Evolutionary conservation across 2,329 filamentous ascomycete species (phyloP), one percentile per base, ranked within the genome.

Genomic region (Xylariaceae sp.): DNA sequence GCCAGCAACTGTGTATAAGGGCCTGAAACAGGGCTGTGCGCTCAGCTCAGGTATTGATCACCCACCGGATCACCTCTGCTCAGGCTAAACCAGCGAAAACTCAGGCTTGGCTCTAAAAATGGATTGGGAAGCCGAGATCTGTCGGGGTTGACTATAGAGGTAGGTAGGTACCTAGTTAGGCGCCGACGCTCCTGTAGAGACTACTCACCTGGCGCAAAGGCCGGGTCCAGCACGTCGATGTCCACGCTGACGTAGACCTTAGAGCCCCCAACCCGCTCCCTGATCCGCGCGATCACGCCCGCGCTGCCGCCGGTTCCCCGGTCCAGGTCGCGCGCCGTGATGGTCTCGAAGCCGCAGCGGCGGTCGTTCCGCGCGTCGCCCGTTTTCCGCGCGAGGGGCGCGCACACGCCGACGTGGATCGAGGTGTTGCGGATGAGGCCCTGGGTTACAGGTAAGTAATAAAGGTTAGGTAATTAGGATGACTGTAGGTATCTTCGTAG

Each of bases 191-290:
- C n/a, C n/a, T n/a, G n/a, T n/a, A n/a, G n/a, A n/a, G n/a, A n/a
- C n/a, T n/a, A 65, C 71, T 65, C 67, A 79, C 77, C 79, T n/a
- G 89, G 89, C 7, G 85, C 85, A 48, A 75, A 74, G 0, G 76
- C 87, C 0, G 90, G 90, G 70, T 93, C 89, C 45, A 93, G 78
- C 0, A 93, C 89, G 71, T 93, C 90, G 63, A 93, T 93, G 68
- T 93, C 90, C 16, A 93, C 84, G 54, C 83, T 88, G 20, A 93
- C 77, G 66, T 93, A 93, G 12, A 86, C 83, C 44, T 76, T 80
- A 0, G 78, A 77, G 14, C 76, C 75, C 1, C 73, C 73, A 0
- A 85, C 80, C 7, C 83, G 75, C 2, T 78, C 69, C 65, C 89
- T 77, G 60, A 93, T 90, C 41, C 73, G 75, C 10, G 84, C 74